Percentiles rank a stretch among this genome's conserved stretches.
These are phyloP conservation scores for Castanopsis chinensis DNA, from an alignment of 306 rosid genomes.

Conservation along the genomic window DNA sequence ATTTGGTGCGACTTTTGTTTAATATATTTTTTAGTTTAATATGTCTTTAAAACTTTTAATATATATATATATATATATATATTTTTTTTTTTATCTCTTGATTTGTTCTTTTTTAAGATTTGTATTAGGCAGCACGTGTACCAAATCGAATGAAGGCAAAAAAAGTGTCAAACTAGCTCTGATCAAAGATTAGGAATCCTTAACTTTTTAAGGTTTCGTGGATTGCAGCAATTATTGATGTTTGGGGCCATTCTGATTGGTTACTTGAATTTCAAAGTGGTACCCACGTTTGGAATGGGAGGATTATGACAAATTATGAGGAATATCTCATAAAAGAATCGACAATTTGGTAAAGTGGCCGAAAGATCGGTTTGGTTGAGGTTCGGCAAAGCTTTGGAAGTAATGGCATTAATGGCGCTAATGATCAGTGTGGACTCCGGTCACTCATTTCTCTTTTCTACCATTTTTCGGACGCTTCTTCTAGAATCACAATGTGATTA, in stretches of 20 bases:
- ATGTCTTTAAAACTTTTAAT: neutral
- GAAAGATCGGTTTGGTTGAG: neutral
- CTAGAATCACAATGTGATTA: too few relatives aligned
- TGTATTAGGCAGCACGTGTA: neutral
- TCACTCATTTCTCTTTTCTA: neutral
- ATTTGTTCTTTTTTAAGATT: neutral
- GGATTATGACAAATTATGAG: neutral
- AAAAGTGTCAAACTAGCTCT: neutral
- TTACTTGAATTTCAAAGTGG: neutral
- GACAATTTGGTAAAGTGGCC: neutral
- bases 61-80: neutral
- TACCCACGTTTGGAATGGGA: neutral
- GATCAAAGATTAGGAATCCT: neutral
- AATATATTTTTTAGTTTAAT: too few relatives aligned
- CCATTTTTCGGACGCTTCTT: too few relatives aligned
- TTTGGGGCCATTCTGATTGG: neutral
- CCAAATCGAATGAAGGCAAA: neutral
- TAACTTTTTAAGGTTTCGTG: neutral
- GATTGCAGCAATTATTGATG: neutral
- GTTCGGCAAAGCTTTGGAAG: neutral
- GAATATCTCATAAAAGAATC: neutral
- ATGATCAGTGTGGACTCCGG: neutral
- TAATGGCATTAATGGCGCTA: neutral
- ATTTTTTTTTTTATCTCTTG: too few relatives aligned
- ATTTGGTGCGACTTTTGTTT: too few relatives aligned